Evolutionary conservation across 139 green algal genomes (phyloP), one percentile per base, ranked within the genome.

Genomic region (Penium margaritaceum): DNA sequence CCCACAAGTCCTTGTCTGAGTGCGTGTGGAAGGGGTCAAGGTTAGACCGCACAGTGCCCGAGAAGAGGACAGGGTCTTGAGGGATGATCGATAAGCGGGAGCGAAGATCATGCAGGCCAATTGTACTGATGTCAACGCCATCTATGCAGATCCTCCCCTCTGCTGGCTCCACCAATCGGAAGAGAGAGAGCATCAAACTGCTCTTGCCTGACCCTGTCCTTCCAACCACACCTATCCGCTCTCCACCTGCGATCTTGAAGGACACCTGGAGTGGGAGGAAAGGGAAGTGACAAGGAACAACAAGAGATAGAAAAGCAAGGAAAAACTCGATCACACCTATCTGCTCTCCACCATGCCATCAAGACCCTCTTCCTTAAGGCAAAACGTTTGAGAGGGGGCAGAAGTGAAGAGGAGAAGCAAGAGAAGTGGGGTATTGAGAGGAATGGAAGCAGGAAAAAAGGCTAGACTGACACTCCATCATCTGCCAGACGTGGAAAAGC

Each of bases 21-120:
- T 84, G 37, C 33, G 87, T 39, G 24, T 78, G 81, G 79, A 97
- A 96, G 3, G 94, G 94, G 76, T 96, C 92, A 44, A 98, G 75
- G 84, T 98, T 98, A 69, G 24, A 82, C 37, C 94, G 84, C 36
- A 98, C 75, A 6, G 79, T 92, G 37, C 94, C 94, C 38, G 72
- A 88, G 76, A 98, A 98, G 43, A 98, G 88, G 36, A 96, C 86
- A 0, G 93, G 92, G 53, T 96, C 93, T 85, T 97, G 81, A 0
- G 75, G 88, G 61, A 93, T 89, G 76, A 90, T 89, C 63, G 85
- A 85, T 34, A 93, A 68, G 43, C 77, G 63, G 30, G 72, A 83
- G 47, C 89, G 85, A 33, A 95, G 81, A 35, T 88, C 75, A 4
- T 78, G 36, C 46, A 95, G 76, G 5, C 89, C 87, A 9, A 97